Evolutionary conservation across 129 eudicot species (phyloP), one percentile per base, ranked within the genome.

Genomic region (Erigeron canadensis): DNA sequence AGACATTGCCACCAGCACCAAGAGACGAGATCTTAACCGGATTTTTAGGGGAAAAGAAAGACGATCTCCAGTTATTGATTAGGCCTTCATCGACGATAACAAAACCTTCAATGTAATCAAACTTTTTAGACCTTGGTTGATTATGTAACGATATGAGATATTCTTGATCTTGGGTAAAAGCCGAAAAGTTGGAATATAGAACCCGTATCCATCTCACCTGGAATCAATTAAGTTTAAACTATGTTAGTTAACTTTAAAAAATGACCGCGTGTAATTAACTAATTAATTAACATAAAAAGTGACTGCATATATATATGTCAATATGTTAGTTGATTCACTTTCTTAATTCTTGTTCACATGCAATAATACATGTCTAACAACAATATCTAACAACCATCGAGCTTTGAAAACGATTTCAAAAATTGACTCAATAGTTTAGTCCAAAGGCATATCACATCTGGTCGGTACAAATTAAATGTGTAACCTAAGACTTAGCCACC

Each of bases 131-230:
- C 0, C 59, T 71, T 12, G 86, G 77, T 59, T 83, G 72, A 37
- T 80, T 82, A 44, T 94, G 87, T 53, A 84, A 72, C 0, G 97
- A 94, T 21, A 89, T 94, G 0, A 94, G 85, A 70, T 82, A 86
- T 70, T 94, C 98, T 77, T 94, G 98, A 79, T 94, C 98, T 11
- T 84, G 72, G 1, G 97, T 94, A 58, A 94, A 94, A 28, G 79
- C 79, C 17, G 96, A 67, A 71, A 94, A 94, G 76, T 86, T 86
- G 11, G 98, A 89, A 73, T 94, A 94, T 43, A 94, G 59, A 11
- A 94, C 97, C 45, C 97, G 82, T 12, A 89, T 94, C 98, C 98
- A 94, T 77, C 93, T 89, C 77, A 94, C 96, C 98, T 94, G 79
- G 8, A 34, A 40, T 17, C 65, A 12, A 64, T 43, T 40, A 37